Evolutionary conservation across 306 rosid species (phyloP), one percentile per base, ranked within the genome.

Genomic region (Cucumis hystrix): DNA sequence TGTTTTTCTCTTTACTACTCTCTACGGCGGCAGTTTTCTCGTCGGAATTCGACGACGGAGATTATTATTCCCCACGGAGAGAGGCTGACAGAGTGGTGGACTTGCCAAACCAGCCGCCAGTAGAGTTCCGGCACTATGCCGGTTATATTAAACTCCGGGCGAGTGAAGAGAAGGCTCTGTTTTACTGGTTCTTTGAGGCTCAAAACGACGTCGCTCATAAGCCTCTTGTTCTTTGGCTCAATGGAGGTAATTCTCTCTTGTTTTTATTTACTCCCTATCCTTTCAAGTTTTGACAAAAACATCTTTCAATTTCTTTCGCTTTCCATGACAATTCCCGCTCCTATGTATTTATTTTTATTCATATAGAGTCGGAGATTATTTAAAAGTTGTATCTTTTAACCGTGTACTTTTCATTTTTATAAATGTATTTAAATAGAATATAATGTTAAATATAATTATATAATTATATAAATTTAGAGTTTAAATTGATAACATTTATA

Each of bases 151-250:
- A 84, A 75, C 83, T 88, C 28, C 76, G 81, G 1, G 25, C 64
- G 3, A 11, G 57, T 0, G 66, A 80, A 10, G 82, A 80, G 16
- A 88, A 87, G 84, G 91, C 93, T 2, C 54, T 91, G 75, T 88
- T 91, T 81, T 91, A 88, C 69, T 91, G 96, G 96, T 91, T 91
- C 82, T 85, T 90, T 33, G 85, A 90, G 66, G 96, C 96, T 54
- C 84, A 88, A 79, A 47, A 84, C 37, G 72, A 71, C 1, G 81
- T 92, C 35, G 71, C 80, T 18, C 64, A 37, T 5, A 87, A 82
- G 23, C 93, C 93, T 67, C 90, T 91, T 10, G 87, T 87, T 28
- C 91, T 88, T 82, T 88, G 96, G 93, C 96, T 91, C 13, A 88
- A 86, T 15, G 96, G 93, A 91, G 93, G 93, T 90, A 33, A 33